A percentile compares a stretch with the other conserved stretches of the same genome.
These are phyloP conservation scores for Ilyonectria destructans DNA, from an alignment of 2,329 filamentous ascomycete species.

Conservation along the genomic window DNA sequence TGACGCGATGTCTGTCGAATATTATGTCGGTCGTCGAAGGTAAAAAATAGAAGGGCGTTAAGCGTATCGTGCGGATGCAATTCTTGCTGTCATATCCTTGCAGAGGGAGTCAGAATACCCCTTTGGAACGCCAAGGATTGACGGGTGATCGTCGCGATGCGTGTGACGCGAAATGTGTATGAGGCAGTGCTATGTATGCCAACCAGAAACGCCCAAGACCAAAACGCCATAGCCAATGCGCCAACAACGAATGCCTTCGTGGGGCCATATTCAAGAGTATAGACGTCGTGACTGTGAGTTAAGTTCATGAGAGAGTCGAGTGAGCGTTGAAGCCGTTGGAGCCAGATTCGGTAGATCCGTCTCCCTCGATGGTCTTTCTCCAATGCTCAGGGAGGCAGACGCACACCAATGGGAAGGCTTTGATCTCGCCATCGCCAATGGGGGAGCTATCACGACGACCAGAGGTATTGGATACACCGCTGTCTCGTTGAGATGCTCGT, in stretches of 20 bases:
- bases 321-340: constrained; percentile 59
- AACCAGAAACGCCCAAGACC: constrained; percentile 44
- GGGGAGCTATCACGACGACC: constrained; percentile 75
- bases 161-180: constrained; percentile 33
- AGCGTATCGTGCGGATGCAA: constrained; percentile 21
- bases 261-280: constrained; percentile 48
- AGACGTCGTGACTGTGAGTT: constrained; percentile 43
- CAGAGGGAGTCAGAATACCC: constrained; percentile 20
- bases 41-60: constrained; percentile 32
- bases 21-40: constrained; percentile 39
- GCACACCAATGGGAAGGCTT: constrained; percentile 97
- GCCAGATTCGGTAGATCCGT: constrained; percentile 78
- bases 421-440: constrained; percentile 83
- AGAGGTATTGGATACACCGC: constrained; percentile 90
- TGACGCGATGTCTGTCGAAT: constrained; percentile 30
- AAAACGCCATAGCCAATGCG: constrained; percentile 60
- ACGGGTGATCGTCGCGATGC: constrained; percentile 23
- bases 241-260: constrained; percentile 40
- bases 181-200: constrained; percentile 36
- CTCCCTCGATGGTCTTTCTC: constrained; percentile 96
- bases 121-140: constrained; percentile 15
- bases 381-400: constrained; percentile 96
- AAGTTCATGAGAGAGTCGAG: constrained; percentile 48
- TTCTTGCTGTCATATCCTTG: constrained; percentile 14
- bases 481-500: constrained; percentile 87